Percentiles rank a stretch among this genome's conserved stretches.
Evolutionary conservation across 306 rosid genomes (phyloP).

Genomic region (Cyamopsis tetragonoloba): DNA sequence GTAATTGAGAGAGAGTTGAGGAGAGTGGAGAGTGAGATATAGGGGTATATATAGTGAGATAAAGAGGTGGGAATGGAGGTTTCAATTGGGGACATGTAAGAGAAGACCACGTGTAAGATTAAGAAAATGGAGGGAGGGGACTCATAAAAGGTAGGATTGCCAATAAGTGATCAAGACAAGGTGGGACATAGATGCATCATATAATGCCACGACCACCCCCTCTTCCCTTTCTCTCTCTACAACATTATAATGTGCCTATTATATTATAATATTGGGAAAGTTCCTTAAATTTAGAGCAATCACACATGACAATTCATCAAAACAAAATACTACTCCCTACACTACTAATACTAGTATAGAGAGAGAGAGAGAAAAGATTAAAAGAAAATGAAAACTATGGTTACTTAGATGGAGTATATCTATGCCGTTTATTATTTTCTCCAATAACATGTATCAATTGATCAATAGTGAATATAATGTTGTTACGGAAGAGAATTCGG

Average conservation of each 20-base stretch:
- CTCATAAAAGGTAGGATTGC: constrained; percentile 17
- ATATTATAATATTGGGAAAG: constrained; percentile 21
- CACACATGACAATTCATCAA: constrained; percentile 25
- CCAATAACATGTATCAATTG: too few relatives aligned
- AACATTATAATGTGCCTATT: neutral
- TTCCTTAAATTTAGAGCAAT: constrained; percentile 34
- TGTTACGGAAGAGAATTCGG: too few relatives aligned
- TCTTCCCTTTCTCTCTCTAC: constrained; percentile 16
- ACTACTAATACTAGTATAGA: too few relatives aligned
- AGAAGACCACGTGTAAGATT: constrained; percentile 75
- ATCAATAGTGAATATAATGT: too few relatives aligned
- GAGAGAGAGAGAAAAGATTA: neutral
- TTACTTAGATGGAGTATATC: too few relatives aligned
- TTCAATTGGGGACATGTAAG: constrained; percentile 39
- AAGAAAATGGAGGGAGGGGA: constrained; percentile 31
- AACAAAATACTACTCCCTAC: too few relatives aligned
- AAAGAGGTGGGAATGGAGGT: constrained; percentile 22
- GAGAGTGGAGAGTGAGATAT: constrained; percentile 29
- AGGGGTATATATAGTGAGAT: constrained; percentile 42
- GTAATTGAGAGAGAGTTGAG: constrained; percentile 15
- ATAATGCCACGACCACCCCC: constrained; percentile 47
- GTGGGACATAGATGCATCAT: constrained; percentile 38
- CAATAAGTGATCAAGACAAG: constrained; percentile 48
- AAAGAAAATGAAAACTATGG: constrained; percentile 11
- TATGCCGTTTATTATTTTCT: too few relatives aligned